phyloP scores from a whole-genome alignment of 2,329 filamentous ascomycete species.

The Chaetomium globosum region DNA sequence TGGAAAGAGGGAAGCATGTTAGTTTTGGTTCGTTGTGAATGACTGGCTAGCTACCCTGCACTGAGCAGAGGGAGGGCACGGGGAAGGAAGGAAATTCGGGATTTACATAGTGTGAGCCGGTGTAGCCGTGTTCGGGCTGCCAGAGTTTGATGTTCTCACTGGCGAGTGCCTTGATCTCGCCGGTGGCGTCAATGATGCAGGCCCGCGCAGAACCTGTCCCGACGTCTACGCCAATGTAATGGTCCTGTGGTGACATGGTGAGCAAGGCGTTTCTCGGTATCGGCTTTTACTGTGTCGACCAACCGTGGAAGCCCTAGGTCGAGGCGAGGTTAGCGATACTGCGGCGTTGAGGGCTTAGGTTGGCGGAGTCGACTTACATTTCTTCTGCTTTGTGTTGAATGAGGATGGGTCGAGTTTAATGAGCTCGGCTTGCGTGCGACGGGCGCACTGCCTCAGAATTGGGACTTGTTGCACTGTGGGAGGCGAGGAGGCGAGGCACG shows the following conservation, averaged over 20 bases:
- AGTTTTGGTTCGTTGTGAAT: background rate
- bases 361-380: constrained; percentile 7
- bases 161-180: constrained; percentile 79
- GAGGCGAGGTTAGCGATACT: background rate
- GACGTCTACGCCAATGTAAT: constrained; percentile 66
- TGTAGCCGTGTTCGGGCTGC: constrained; percentile 72
- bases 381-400: background rate
- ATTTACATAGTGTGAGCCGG: constrained; percentile 60
- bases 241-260: constrained; percentile 15
- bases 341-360: background rate
- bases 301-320: constrained; percentile 27
- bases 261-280: constrained; percentile 1
- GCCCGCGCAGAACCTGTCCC: constrained; percentile 94
- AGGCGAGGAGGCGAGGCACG: background rate
- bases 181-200: constrained; percentile 89
- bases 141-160: constrained; percentile 77
- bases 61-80: background rate
- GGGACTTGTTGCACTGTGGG: background rate
- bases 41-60: background rate
- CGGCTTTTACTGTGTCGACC: background rate
- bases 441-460: background rate
- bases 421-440: background rate
- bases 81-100: no score
- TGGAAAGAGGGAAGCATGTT: constrained; percentile 30
- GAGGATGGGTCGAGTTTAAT: background rate